A percentile compares a stretch with the other conserved stretches of the same genome.
Evolutionary conservation across 129 eudicot genomes (phyloP).

Genomic region (Ambrosia artemisiifolia): DNA sequence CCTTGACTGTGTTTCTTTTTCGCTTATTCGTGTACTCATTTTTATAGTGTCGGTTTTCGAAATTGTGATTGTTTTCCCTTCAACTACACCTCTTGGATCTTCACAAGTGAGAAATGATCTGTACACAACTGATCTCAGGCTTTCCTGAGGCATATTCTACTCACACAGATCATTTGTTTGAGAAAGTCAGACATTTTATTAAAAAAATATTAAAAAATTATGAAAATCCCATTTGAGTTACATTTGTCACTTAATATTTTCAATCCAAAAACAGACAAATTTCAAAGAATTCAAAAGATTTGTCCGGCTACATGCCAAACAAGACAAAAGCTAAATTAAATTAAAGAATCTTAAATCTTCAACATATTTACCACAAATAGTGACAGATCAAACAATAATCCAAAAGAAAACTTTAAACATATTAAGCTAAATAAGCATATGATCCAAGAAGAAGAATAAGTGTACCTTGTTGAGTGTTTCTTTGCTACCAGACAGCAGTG

Average conservation of each 20-base stretch:
- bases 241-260: slow-evolving; percentile 21
- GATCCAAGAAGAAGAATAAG: slow-evolving; percentile 13
- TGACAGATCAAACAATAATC: slow-evolving; percentile 22
- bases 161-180: slow-evolving; percentile 23
- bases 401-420: slow-evolving; percentile 15
- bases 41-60: slow-evolving; percentile 42
- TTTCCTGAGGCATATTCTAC: slow-evolving; percentile 89
- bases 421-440: slow-evolving; percentile 13
- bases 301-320: slow-evolving; percentile 34
- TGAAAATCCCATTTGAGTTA: slow-evolving; percentile 21
- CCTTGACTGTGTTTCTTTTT: slow-evolving; percentile 28
- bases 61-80: slow-evolving; percentile 59
- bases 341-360: slow-evolving; percentile 10
- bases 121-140: slow-evolving; percentile 62
- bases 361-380: no score
- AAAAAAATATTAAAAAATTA: slow-evolving; percentile 24
- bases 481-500: slow-evolving; percentile 28
- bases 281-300: slow-evolving; percentile 16
- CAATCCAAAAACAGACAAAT: slow-evolving; percentile 28
- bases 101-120: slow-evolving; percentile 94
- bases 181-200: slow-evolving; percentile 39
- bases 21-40: slow-evolving; percentile 24
- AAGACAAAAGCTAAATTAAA: slow-evolving; percentile 30
- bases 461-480: slow-evolving; percentile 40
- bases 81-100: slow-evolving; percentile 85